phyloP scores from a whole-genome alignment of 2,329 filamentous ascomycete genomes.

The Exophiala alcalophila region DNA sequence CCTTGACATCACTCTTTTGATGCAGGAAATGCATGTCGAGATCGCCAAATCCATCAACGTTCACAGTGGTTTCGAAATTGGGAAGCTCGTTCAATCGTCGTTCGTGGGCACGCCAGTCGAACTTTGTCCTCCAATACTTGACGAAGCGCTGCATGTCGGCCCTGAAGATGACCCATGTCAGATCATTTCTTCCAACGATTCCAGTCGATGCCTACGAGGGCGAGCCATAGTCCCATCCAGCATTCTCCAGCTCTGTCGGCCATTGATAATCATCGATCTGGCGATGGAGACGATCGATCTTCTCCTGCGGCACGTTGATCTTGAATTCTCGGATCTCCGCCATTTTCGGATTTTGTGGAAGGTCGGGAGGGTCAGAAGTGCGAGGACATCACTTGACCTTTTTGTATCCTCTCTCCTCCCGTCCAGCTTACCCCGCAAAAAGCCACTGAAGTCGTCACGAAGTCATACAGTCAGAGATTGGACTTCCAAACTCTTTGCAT shows the following conservation, averaged over 20 bases:
- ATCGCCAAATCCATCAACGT: conserved; percentile 61
- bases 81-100: conserved; percentile 57
- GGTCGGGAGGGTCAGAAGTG: too few species aligned
- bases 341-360: too few species aligned
- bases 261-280: too few species aligned
- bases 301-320: conserved; percentile 35
- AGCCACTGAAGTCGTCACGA: too few species aligned
- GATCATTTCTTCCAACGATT: not conserved
- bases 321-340: too few species aligned
- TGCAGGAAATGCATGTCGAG: conserved; percentile 47
- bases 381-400: too few species aligned
- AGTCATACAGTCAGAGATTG: too few species aligned
- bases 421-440: too few species aligned
- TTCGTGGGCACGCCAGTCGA: conserved; percentile 62
- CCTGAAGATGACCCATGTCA: conserved; percentile 37
- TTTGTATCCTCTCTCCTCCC: too few species aligned
- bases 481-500: too few species aligned
- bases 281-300: conserved; percentile 37
- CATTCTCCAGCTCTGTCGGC: too few species aligned
- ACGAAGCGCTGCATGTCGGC: conserved; percentile 37
- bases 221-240: conserved; percentile 36
- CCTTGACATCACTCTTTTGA: conserved; percentile 13
- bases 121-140: conserved; percentile 40
- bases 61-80: conserved; percentile 50
- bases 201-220: conserved; percentile 27